Conservation (phyloP, 768 basidiomycete species). For the Rubroboletus satanas region DNA sequence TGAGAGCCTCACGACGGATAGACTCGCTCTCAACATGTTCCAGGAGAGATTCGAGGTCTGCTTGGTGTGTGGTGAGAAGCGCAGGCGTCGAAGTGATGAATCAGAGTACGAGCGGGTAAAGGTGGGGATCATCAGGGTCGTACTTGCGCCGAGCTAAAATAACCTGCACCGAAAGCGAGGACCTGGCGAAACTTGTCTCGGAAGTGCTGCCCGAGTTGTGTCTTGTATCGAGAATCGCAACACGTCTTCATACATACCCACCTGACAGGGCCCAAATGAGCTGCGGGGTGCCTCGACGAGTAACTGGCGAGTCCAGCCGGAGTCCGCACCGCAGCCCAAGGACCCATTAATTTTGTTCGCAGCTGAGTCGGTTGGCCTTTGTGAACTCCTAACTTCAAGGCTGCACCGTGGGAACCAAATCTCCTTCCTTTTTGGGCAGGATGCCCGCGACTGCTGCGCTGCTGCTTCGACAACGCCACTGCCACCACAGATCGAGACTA, state of each 20-base stretch:
- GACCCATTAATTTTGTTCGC: too few species aligned
- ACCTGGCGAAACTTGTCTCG: constrained; percentile 25
- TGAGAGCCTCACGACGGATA: constrained; percentile 86
- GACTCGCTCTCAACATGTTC: constrained; percentile 66
- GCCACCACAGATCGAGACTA: too few species aligned
- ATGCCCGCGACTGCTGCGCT: too few species aligned
- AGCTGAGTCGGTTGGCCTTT: too few species aligned
- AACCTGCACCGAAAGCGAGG: constrained; percentile 44
- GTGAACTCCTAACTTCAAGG: too few species aligned
- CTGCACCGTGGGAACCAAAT: too few species aligned
- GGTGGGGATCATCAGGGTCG: constrained; percentile 62
- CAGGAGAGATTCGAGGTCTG: constrained; percentile 68
- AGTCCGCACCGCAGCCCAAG: too few species aligned
- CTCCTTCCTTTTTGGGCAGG: too few species aligned
- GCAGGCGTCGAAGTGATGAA: constrained; percentile 84
- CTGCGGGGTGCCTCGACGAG: too few species aligned
- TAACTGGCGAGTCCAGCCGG: too few species aligned
- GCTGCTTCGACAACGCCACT: too few species aligned
- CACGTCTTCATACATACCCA: constrained; percentile 96
- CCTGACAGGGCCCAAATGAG: constrained; percentile 5
- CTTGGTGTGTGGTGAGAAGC: constrained; percentile 64
- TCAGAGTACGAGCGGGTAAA: constrained; percentile 87
- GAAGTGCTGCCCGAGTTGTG: constrained; percentile 29
- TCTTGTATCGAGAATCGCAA: constrained; percentile 89
- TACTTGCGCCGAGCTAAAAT: constrained; percentile 72